These are phyloP conservation scores for Coemansia sp. DNA, from an alignment of 371 early-diverging fungal species.

Conservation along the genomic window DNA sequence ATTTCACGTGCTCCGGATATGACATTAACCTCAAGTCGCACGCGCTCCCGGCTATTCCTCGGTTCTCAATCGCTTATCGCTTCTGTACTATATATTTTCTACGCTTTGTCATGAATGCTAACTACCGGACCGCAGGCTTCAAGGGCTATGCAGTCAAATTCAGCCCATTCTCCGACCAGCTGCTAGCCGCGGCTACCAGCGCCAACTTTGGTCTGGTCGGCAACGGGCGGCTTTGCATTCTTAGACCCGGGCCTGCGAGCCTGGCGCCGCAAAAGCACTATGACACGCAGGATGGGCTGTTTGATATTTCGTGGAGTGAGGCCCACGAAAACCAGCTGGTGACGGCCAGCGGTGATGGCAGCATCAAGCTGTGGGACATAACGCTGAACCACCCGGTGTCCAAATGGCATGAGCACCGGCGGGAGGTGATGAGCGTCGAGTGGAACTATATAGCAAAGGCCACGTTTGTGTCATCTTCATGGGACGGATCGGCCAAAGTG, in stretches of 20 bases:
- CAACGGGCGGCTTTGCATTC: constrained; percentile 69
- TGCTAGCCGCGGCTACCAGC: constrained; percentile 83
- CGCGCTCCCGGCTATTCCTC: neutral
- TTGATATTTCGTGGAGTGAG: constrained; percentile 94
- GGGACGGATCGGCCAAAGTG: constrained; percentile 94
- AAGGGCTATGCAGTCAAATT: constrained; percentile 66
- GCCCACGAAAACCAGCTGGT: constrained; percentile 90
- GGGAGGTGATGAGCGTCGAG: constrained; percentile 89
- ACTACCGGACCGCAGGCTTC: constrained; percentile 41
- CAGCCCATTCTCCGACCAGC: constrained; percentile 90
- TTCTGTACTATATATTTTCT: neutral
- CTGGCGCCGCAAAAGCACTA: constrained; percentile 56
- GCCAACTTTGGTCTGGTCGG: constrained; percentile 96
- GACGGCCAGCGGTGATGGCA: constrained; percentile 90
- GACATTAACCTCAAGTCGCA: no score
- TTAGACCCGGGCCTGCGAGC: constrained; percentile 1
- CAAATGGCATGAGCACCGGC: constrained; percentile 91
- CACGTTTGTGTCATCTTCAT: constrained; percentile 84
- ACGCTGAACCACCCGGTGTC: constrained; percentile 62
- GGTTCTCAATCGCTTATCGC: neutral
- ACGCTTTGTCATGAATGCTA: constrained; percentile 3
- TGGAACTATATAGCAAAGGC: constrained; percentile 91
- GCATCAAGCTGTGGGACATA: constrained; percentile 88
- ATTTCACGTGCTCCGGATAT: neutral
- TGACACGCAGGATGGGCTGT: constrained; percentile 95